Conservation (phyloP, 2,329 filamentous ascomycete genomes). For the Aspergillus calidoustus region DNA sequence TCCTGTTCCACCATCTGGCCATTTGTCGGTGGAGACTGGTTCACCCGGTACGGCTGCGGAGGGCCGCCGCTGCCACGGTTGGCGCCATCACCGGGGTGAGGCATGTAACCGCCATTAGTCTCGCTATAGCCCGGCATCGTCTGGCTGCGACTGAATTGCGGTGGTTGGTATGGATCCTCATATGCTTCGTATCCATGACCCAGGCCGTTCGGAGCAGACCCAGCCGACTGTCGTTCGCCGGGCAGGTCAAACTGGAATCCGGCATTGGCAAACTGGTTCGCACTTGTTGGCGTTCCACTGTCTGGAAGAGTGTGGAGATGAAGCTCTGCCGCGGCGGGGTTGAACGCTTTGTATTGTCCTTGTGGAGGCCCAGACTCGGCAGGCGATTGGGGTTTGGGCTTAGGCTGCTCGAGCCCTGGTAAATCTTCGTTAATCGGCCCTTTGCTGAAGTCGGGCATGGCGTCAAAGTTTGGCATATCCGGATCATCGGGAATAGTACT, state of each 20-base stretch:
- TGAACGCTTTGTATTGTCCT: slow-evolving; percentile 43
- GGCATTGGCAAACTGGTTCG: slow-evolving; percentile 51
- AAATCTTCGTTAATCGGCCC: slow-evolving; percentile 37
- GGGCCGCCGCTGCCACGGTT: slow-evolving; percentile 28
- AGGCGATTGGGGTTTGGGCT: slow-evolving; percentile 32
- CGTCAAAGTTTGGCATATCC: slow-evolving; percentile 69
- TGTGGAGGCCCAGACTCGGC: slow-evolving; percentile 23
- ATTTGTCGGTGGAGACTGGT: slow-evolving; percentile 28
- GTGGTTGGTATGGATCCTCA: slow-evolving; percentile 24
- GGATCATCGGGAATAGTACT: slow-evolving; percentile 56
- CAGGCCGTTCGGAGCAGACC: slow-evolving; percentile 23
- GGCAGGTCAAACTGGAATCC: slow-evolving; percentile 76
- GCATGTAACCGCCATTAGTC: slow-evolving; percentile 14
- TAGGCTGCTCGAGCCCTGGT: slow-evolving; percentile 40
- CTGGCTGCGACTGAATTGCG: slow-evolving; percentile 19
- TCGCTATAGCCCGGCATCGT: slow-evolving; percentile 20
- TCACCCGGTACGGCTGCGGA: slow-evolving; percentile 26
- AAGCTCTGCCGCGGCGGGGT: slow-evolving; percentile 34
- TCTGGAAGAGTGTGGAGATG: slow-evolving; percentile 54
- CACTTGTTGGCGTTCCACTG: slow-evolving; percentile 34
- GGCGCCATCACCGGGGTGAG: slow-evolving; percentile 11
- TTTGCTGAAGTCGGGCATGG: slow-evolving; percentile 47
- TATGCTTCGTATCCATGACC: slow-evolving; percentile 30
- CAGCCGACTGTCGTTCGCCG: slow-evolving; percentile 22
- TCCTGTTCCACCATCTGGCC: slow-evolving; percentile 26